Percentiles rank a stretch among this genome's conserved stretches.
Evolutionary conservation across 2,329 filamentous ascomycete genomes (phyloP).

Genomic region (Monosporascus sp.): DNA sequence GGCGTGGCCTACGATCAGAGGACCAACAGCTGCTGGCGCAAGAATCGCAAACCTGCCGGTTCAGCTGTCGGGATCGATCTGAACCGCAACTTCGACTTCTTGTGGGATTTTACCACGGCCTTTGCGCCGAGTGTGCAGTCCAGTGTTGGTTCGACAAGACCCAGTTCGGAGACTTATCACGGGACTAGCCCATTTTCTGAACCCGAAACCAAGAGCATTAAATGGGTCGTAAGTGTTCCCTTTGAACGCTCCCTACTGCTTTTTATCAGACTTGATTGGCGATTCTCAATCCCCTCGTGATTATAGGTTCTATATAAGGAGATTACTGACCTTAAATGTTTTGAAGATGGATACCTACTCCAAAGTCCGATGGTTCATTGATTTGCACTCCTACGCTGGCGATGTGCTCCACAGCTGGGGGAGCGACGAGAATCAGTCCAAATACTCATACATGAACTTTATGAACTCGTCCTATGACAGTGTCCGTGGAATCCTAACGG

Average conservation of each 20-base stretch:
- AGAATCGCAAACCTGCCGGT: slow-evolving; percentile 44
- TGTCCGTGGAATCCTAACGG: slow-evolving; percentile 40
- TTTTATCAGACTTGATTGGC: neutral
- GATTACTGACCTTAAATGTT: no score
- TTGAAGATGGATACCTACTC: slow-evolving; percentile 37
- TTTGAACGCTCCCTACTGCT: no score
- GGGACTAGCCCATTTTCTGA: slow-evolving; percentile 48
- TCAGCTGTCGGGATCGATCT: slow-evolving; percentile 43
- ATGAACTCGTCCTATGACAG: slow-evolving; percentile 45
- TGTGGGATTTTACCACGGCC: slow-evolving; percentile 45
- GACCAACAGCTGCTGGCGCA: slow-evolving; percentile 47
- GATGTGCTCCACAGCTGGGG: slow-evolving; percentile 53
- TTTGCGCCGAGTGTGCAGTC: slow-evolving; percentile 35
- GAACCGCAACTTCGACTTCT: slow-evolving; percentile 53
- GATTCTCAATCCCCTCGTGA: no score
- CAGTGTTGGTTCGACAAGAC: slow-evolving; percentile 34
- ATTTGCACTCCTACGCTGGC: slow-evolving; percentile 50
- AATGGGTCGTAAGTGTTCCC: slow-evolving; percentile 31
- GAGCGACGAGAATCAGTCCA: slow-evolving; percentile 46
- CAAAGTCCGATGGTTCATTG: slow-evolving; percentile 51
- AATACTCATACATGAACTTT: slow-evolving; percentile 43
- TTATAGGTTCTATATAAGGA: no score
- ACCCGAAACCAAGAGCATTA: slow-evolving; percentile 49
- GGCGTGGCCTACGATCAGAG: slow-evolving; percentile 47
- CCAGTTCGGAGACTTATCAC: slow-evolving; percentile 42